Base-by-base conservation (phyloP, 148 eudicot species). In the Chenopodium berlandieri region DNA sequence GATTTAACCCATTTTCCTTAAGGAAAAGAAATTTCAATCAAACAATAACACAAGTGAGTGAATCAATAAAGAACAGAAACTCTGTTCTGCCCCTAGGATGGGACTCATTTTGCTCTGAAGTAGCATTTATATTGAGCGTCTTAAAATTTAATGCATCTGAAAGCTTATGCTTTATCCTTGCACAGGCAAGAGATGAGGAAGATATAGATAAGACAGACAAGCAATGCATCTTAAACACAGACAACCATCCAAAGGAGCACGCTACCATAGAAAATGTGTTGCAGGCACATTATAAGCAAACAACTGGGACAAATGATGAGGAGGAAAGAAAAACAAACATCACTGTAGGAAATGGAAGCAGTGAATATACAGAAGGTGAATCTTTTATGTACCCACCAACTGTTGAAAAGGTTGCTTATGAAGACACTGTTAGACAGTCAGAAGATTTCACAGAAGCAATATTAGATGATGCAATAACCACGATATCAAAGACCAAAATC, bases 341-440 rank as follows among this genome's bases (percentile, higher is more conserved):
- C 44, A 34, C 10, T 44, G 70, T 23, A 14, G 54, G 66, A 17
- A 16, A 85, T 69, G 84, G 79, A 62, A 71, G 75, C 80, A 65
- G 69, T 65, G 80, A 56, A 56, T 56, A 76, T 71, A 69, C 52
- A 64, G 83, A 80, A 81, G 83, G 87, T 81, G 87, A 81, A 75
- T 48, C 17, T 84, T 86, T 80, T 88, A 73, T 78, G 77, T 58
- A 71, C 82, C 78, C 89, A 58, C 86, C 81, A 88, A 54, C 70
- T 56, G 83, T 80, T 78, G 75, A 77, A 75, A 78, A 78, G 79
- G 79, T 81, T 78, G 77, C 64, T 52, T n/a, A 0, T 17, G 69
- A 80, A 31, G 83, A 67, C 31, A 32, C 1, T n/a, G 68, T 46
- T 48, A 80, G 34, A 40, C 31, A 17, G 3, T 54, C 77, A 37